Percentiles rank a stretch among this genome's conserved stretches.
Conservation (phyloP, 306 rosid species). For the Geum urbanum region DNA sequence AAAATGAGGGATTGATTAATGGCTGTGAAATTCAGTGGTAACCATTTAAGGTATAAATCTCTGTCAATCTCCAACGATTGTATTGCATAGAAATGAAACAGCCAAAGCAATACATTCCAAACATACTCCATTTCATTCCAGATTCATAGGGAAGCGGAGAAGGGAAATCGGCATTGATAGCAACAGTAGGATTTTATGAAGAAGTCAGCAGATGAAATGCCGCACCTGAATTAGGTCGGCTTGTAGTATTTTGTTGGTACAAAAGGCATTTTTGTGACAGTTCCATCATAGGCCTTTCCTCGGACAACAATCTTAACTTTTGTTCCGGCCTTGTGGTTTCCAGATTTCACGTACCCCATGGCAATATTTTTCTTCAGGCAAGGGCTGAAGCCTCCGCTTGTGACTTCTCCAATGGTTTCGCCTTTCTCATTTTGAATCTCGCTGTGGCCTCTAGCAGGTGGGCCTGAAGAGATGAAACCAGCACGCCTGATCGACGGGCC, state of each 20-base stretch:
- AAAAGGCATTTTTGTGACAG: slow-evolving; percentile 91
- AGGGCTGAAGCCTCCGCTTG: slow-evolving; percentile 99
- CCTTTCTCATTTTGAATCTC: slow-evolving; percentile 86
- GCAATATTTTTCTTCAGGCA: slow-evolving; percentile 95
- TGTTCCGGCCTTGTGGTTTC: slow-evolving; percentile 90
- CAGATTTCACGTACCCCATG: slow-evolving; percentile 96
- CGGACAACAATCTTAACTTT: slow-evolving; percentile 79
- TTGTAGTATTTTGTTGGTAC: slow-evolving; percentile 94
- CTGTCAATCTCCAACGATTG: background rate
- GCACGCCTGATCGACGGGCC: slow-evolving; percentile 88
- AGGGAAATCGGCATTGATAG: slow-evolving; percentile 34
- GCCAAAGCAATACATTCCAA: slow-evolving; percentile 3
- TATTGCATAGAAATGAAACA: slow-evolving; percentile 1
- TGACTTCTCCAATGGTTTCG: slow-evolving; percentile 77
- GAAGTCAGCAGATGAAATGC: slow-evolving; percentile 23
- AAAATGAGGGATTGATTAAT: background rate
- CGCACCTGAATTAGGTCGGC: slow-evolving; percentile 53
- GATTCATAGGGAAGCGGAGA: slow-evolving; percentile 22
- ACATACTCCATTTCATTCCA: slow-evolving; percentile 20
- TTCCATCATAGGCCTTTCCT: slow-evolving; percentile 87
- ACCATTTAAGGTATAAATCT: background rate
- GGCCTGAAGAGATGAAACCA: slow-evolving; percentile 86
- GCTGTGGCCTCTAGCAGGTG: slow-evolving; percentile 94
- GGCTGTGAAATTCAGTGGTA: background rate
- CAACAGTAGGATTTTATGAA: slow-evolving; percentile 32